Conservation (phyloP, 2,329 filamentous ascomycete genomes). For the Trichoderma asperellum region DNA sequence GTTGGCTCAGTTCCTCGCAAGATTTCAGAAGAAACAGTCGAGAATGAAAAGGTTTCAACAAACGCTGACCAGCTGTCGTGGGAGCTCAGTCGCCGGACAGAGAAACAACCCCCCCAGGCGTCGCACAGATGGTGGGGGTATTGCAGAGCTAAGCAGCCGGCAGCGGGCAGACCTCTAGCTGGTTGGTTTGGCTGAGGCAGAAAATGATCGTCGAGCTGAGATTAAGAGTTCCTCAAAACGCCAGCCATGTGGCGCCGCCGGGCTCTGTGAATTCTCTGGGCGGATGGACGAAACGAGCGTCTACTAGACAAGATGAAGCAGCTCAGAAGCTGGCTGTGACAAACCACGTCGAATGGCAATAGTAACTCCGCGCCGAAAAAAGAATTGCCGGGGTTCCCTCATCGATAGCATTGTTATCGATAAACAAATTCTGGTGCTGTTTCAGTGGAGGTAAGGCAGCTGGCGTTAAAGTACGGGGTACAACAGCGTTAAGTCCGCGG, state of each 20-base stretch:
- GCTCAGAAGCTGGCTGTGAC: constrained; percentile 14
- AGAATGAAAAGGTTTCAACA: background rate
- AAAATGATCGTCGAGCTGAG: background rate
- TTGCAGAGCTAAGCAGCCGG: constrained; percentile 10
- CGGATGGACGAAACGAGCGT: constrained; percentile 6
- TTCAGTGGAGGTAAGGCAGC: background rate
- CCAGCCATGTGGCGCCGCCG: background rate
- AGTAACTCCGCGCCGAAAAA: constrained; percentile 24
- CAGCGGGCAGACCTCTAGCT: constrained; percentile 1
- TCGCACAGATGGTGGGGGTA: constrained; percentile 28
- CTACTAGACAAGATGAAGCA: constrained; percentile 8
- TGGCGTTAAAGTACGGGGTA: background rate
- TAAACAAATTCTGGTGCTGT: background rate
- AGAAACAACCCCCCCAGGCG: background rate
- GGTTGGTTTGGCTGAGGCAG: background rate
- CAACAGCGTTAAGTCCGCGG: background rate
- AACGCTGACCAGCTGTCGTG: background rate
- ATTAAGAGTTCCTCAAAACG: background rate
- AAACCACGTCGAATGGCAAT: constrained; percentile 15
- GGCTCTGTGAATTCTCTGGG: constrained; percentile 13
- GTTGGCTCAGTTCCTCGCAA: constrained; percentile 10
- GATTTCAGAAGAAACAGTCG: background rate
- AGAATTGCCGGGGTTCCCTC: constrained; percentile 16
- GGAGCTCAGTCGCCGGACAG: constrained; percentile 12
- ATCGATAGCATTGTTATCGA: constrained; percentile 20